These are phyloP conservation scores for Xylaria venustula DNA, from an alignment of 495 filamentous ascomycete species.

Conservation along the genomic window DNA sequence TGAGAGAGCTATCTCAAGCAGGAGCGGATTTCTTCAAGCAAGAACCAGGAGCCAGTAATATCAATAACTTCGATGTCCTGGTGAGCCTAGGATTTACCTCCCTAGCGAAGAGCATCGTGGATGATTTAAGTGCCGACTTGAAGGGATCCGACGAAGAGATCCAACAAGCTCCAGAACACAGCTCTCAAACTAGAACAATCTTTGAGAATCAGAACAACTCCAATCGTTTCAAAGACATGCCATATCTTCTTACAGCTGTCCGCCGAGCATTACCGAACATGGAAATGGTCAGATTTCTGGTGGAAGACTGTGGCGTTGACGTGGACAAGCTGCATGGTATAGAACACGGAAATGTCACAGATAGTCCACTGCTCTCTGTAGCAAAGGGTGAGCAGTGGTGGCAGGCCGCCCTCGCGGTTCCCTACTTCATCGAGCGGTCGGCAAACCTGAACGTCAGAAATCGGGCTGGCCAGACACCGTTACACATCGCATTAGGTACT, in stretches of 20 bases:
- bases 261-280: constrained; percentile 39
- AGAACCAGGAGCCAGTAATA: neutral
- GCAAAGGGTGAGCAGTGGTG: constrained; percentile 42
- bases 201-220: neutral
- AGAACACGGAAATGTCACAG: constrained; percentile 15
- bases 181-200: neutral
- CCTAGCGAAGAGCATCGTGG: neutral
- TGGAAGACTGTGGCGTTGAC: constrained; percentile 39
- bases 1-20: neutral
- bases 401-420: constrained; percentile 39
- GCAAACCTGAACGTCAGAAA: constrained; percentile 39
- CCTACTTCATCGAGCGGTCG: constrained; percentile 42
- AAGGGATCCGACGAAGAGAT: neutral
- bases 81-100: neutral
- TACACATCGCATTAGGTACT: constrained; percentile 36
- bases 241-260: constrained; percentile 30
- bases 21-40: neutral
- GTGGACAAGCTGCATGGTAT: constrained; percentile 21
- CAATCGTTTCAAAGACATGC: neutral
- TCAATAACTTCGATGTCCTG: neutral
- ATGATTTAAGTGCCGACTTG: neutral
- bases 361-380: constrained; percentile 38
- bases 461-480: constrained; percentile 36
- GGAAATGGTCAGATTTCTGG: constrained; percentile 39
- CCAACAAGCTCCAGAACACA: neutral